phyloP scores from a whole-genome alignment of 345 rosid genomes.

The Eucalyptus erythrocorys region DNA sequence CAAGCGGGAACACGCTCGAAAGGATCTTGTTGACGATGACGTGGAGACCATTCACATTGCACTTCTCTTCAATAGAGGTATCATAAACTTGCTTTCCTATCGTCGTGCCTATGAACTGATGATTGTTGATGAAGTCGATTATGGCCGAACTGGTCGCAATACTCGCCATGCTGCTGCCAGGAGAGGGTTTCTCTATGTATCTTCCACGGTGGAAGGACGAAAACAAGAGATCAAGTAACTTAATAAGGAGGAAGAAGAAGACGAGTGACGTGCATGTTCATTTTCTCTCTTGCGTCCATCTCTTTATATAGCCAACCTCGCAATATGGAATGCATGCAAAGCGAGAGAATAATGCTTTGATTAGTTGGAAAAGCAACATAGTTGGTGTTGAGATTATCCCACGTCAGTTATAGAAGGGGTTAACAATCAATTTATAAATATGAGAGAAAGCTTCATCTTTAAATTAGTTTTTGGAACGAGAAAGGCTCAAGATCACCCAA shows the following conservation, averaged over 20 bases:
- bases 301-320: neutral
- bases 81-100: neutral
- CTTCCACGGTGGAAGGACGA: neutral
- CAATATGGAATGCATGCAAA: neutral
- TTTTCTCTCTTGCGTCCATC: neutral
- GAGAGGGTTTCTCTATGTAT: neutral
- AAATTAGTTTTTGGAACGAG: too few relatives aligned
- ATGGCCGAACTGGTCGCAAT: neutral
- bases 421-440: too few relatives aligned
- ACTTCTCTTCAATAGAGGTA: neutral
- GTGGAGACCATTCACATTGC: neutral
- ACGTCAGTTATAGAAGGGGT: too few relatives aligned
- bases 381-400: too few relatives aligned
- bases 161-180: neutral
- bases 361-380: neutral
- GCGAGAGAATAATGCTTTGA: neutral
- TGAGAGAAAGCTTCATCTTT: fast-evolving
- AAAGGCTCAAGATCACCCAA: too few relatives aligned
- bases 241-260: neutral
- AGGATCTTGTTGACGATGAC: neutral
- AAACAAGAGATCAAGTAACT: neutral
- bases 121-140: neutral
- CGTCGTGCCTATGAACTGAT: neutral
- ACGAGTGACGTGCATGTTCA: neutral
- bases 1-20: neutral